A percentile compares a stretch with the other conserved stretches of the same genome.
Evolutionary conservation across 208 protist genomes (phyloP).

Genomic region (Leishmania amazonensis): DNA sequence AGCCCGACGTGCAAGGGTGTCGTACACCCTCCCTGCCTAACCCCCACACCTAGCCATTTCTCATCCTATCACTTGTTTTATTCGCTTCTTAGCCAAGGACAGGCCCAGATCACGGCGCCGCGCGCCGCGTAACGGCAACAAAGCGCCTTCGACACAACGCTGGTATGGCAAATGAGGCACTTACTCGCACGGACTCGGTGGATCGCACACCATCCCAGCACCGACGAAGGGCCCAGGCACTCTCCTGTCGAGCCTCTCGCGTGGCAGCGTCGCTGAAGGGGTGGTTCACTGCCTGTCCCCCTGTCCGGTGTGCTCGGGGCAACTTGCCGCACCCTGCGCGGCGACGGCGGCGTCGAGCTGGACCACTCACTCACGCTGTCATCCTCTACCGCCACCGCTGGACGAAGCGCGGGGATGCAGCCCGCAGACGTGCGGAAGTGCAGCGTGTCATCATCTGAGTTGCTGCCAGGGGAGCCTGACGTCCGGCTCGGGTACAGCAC

Average conservation of each 20-base stretch:
- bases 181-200: background rate
- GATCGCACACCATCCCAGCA: background rate
- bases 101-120: background rate
- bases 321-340: background rate
- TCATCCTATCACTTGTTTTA: background rate
- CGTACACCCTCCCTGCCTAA: background rate
- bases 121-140: background rate
- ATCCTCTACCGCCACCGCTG: background rate
- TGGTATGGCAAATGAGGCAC: background rate
- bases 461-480: background rate
- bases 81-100: background rate
- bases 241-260: background rate
- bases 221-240: background rate
- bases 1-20: background rate
- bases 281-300: background rate
- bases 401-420: background rate
- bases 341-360: background rate
- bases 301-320: background rate
- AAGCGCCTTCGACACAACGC: background rate
- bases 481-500: background rate
- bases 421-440: conserved; percentile 5
- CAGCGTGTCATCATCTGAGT: conserved; percentile 14
- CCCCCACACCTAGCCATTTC: background rate
- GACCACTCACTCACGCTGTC: background rate
- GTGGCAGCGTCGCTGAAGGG: background rate